Evolutionary conservation across 257 asterid species (phyloP), one percentile per base, ranked within the genome.

Genomic region (Fraxinus quadrangulata): DNA sequence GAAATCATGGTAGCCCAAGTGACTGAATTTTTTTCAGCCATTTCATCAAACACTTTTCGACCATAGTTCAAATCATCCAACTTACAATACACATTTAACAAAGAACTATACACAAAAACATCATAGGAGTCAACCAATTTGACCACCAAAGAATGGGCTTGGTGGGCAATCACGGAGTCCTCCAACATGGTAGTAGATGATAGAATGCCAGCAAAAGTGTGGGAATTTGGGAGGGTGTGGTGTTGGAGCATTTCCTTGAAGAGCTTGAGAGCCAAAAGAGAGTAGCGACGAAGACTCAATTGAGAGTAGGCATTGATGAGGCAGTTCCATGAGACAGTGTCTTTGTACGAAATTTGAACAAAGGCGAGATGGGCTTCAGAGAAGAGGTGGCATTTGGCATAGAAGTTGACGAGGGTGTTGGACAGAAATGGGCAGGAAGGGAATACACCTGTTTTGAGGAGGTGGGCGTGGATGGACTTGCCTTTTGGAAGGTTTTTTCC

Each of bases 1-100:
- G 96, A 92, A 16, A 94, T 88, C 96, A 94, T 88, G 0, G 96
- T 89, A 31, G 96, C 87, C 96, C 97, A 94, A 33, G 98, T 87
- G 73, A 92, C 84, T 10, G 98, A 85, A 70, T 94, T 94, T 77
- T 89, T 86, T 1, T 78, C 87, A 69, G 91, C 85, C 96, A 94
- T 94, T 84, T 90, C 92, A 75, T 88, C 98, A 39, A 90, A 94
- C 88, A 94, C 63, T 75, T 84, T 88, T 2, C 90, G 88, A 3
- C 86, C 96, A 12, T 89, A 88, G 5, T 31, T 77, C 47, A 90
- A 37, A 65, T 79, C 74, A 0, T 96, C 96, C 63, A 82, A 16
- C 78, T 94, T 94, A 10, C 92, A 88, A 33, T 92, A 90, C 63
- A 82, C 81, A 37, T 90, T 90, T 56, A 92, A 8, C 87, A 92